Conservation (phyloP, 192 early-diverging fungal genomes). For the Coemansia sp. region DNA sequence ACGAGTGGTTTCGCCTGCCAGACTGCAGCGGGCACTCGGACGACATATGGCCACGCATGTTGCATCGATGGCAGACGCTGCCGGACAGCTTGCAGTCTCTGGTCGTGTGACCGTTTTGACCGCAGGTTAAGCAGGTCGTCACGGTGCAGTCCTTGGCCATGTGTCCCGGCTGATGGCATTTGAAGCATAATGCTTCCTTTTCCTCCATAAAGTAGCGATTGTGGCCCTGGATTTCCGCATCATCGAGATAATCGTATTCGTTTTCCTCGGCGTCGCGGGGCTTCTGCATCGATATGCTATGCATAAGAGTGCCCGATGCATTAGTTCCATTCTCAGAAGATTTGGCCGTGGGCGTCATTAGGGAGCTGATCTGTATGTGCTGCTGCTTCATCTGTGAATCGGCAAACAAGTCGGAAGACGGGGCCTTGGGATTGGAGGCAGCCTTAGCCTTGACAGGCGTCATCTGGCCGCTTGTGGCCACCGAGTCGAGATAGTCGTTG, state of each 20-base stretch:
- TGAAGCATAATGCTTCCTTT: conserved; percentile 38
- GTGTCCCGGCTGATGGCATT: conserved; percentile 37
- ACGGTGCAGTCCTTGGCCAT: conserved; percentile 45
- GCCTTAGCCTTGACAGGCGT: conserved; percentile 15
- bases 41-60: conserved; percentile 45
- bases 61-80: conserved; percentile 45
- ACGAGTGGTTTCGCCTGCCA: neutral
- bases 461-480: conserved; percentile 18
- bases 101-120: conserved; percentile 31
- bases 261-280: conserved; percentile 10
- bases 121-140: conserved; percentile 35
- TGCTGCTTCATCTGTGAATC: conserved; percentile 24
- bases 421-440: neutral
- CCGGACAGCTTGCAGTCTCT: conserved; percentile 42
- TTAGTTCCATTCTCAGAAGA: neutral
- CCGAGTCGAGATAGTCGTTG: conserved; percentile 29
- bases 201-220: conserved; percentile 54
- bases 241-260: conserved; percentile 50
- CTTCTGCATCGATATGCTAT: conserved; percentile 10
- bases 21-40: conserved; percentile 38
- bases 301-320: neutral
- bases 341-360: conserved; percentile 15
- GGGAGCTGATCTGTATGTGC: conserved; percentile 28
- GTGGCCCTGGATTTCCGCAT: conserved; percentile 47
- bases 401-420: neutral